Evolutionary conservation across 225 moss, liverwort and hornwort genomes (phyloP), one percentile per base, ranked within the genome.

Genomic region (Pseudoscleropodium purum): DNA sequence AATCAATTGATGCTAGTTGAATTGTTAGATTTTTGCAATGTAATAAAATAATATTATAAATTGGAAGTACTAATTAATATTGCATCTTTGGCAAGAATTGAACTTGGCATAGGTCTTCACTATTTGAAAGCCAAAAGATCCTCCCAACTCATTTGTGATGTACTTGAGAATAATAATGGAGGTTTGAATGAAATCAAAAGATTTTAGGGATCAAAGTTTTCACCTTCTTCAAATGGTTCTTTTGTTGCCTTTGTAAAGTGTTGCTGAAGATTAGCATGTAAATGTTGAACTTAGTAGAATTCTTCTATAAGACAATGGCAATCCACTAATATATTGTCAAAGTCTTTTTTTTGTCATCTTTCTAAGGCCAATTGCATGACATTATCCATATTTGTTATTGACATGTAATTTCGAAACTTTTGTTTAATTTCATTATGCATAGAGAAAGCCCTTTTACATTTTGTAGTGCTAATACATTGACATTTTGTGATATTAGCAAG

Each of bases 341-440:
- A 29, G 5, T 41, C 1, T 25, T 26, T 39, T 0, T 8, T 0
- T 41, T 0, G 9, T 41, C 16, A 47, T 9, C 10, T 0, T 72
- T 41, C 15, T 0, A 15, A 72, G 16, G 15, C 5, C 26, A 41
- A 26, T 41, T 1, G 9, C 43, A 72, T 27, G 27, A 9, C 9
- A 26, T 5, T 72, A 24, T 39, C 24, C 7, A 15, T 15, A 72
- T 26, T 41, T 72, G 3, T 26, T 72, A 15, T 43, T 72, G 26
- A 2, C 16, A 72, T 15, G 8, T 0, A 0, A 41, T 26, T 72
- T 26, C 0, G 2, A 43, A 41, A 8, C 8, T 72, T 43, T 39
- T 39, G 9, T 1, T 43, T 72, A 5, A 72, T 43, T 41, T 39
- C 13, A n/a, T 72, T 43, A 0, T 16, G 2, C 15, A 72, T 2